A percentile compares a stretch with the other conserved stretches of the same genome.
phyloP scores from a whole-genome alignment of 352 stramenopile genomes.

The Thalassiosira mediterranea region DNA sequence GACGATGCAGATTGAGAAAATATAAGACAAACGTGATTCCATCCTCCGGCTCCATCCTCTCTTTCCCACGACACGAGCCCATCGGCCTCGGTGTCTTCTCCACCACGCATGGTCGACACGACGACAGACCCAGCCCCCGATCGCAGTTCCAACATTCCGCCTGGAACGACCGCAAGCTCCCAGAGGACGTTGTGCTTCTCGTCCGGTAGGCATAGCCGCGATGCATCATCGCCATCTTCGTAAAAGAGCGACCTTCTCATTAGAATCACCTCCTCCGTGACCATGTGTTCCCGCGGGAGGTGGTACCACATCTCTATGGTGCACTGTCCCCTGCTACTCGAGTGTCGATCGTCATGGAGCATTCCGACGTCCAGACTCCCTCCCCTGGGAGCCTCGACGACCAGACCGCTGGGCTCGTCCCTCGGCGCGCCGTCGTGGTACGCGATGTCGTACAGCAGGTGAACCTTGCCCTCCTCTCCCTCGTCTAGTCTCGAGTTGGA shows the following conservation, averaged over 20 bases:
- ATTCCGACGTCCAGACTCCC: conserved; percentile 80
- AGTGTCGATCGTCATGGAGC: conserved; percentile 63
- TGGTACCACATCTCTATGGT: conserved; percentile 84
- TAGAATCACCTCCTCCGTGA: conserved; percentile 75
- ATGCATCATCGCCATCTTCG: conserved; percentile 65
- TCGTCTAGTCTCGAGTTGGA: conserved; percentile 81
- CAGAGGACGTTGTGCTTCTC: conserved; percentile 76
- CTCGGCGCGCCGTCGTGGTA: conserved; percentile 65
- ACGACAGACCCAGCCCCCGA: conserved; percentile 68
- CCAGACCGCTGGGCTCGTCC: conserved; percentile 53
- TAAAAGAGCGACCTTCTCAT: conserved; percentile 62
- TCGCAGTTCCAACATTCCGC: conserved; percentile 79
- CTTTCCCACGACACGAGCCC: conserved; percentile 65
- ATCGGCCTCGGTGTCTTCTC: conserved; percentile 34
- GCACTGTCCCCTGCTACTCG: conserved; percentile 62
- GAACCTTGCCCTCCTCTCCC: conserved; percentile 81
- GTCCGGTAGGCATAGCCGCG: conserved; percentile 69
- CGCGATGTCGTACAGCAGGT: conserved; percentile 81
- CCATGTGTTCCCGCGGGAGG: conserved; percentile 56
- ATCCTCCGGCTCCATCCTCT: conserved; percentile 61
- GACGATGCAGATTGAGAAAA: conserved; percentile 57
- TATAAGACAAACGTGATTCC: conserved; percentile 83
- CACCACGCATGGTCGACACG: conserved; percentile 30
- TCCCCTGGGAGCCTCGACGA: conserved; percentile 63
- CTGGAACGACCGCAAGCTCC: conserved; percentile 76